Conservation (phyloP, 192 early-diverging fungal genomes). For the Coemansia furcata region DNA sequence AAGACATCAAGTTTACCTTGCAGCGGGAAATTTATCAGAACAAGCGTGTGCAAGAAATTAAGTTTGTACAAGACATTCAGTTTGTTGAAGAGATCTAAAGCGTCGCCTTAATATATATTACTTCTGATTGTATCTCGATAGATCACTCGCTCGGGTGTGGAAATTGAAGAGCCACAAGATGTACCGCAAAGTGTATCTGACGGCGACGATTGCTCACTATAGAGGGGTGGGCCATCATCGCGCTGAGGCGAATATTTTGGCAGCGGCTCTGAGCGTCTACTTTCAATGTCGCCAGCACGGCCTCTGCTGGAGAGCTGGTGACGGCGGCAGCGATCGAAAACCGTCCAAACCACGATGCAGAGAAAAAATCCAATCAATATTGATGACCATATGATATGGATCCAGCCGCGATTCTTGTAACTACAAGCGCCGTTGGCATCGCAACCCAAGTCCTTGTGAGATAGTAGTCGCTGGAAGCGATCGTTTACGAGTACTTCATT, state of each 20-base stretch:
- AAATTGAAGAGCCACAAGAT: neutral
- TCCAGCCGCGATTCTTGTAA: slow-evolving; percentile 18
- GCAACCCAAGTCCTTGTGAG: slow-evolving; percentile 11
- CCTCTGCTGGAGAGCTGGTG: neutral
- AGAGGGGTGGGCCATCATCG: neutral
- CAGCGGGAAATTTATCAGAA: slow-evolving; percentile 7
- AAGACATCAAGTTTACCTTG: slow-evolving; percentile 7
- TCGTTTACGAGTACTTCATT: neutral
- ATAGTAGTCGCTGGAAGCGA: neutral
- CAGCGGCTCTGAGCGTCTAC: slow-evolving; percentile 20
- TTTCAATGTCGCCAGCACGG: neutral
- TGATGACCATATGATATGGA: slow-evolving; percentile 22
- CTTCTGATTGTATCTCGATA: slow-evolving; percentile 1
- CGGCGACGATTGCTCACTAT: neutral
- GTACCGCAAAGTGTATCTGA: neutral
- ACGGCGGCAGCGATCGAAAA: slow-evolving; percentile 5
- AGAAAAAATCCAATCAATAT: slow-evolving; percentile 5
- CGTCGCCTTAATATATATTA: neutral
- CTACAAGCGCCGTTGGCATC: slow-evolving; percentile 14
- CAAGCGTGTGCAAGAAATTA: neutral
- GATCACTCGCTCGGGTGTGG: slow-evolving; percentile 4
- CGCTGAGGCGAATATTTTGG: slow-evolving; percentile 27
- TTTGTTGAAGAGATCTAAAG: neutral
- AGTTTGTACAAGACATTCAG: neutral
- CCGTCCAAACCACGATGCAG: neutral